A percentile compares a stretch with the other conserved stretches of the same genome.
Evolutionary conservation across 805 yeast genomes (phyloP).

Genomic region (Candida jianshihensis): DNA sequence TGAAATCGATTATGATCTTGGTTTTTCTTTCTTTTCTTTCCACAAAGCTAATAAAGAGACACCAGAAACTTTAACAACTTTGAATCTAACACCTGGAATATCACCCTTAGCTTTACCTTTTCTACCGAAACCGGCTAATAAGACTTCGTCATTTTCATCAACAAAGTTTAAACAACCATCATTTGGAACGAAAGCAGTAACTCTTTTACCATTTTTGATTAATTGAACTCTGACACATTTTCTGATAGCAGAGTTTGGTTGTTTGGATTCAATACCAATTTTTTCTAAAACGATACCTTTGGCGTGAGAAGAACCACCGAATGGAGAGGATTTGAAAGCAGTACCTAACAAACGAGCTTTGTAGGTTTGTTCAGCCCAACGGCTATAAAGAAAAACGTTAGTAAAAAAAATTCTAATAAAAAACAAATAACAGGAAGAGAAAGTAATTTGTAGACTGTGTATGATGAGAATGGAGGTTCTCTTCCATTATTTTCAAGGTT

Average conservation of each 20-base stretch:
- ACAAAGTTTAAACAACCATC: conserved; percentile 99
- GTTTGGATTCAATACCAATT: conserved; percentile 99
- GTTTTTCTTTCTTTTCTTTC: conserved; percentile 99
- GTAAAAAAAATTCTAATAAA: conserved; percentile 5
- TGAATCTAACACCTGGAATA: conserved; percentile 99
- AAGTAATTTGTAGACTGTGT: too few species aligned
- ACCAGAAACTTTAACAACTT: conserved; percentile 99
- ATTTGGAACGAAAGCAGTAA: conserved; percentile 99
- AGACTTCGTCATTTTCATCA: conserved; percentile 99
- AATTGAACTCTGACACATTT: conserved; percentile 99
- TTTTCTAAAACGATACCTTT: conserved; percentile 99
- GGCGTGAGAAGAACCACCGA: conserved; percentile 99
- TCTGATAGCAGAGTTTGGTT: conserved; percentile 99
- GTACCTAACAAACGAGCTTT: conserved; percentile 99
- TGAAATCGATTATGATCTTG: conserved; percentile 74
- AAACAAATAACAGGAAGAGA: not conserved
- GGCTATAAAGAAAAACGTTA: conserved; percentile 37
- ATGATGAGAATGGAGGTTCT: not conserved
- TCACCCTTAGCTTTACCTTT: conserved; percentile 99
- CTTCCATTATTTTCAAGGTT: not conserved
- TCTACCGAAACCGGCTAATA: conserved; percentile 99
- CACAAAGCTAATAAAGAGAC: conserved; percentile 98
- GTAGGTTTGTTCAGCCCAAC: conserved; percentile 99
- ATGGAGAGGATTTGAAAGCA: conserved; percentile 99
- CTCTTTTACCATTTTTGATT: conserved; percentile 99